Evolutionary conservation across 2,329 filamentous ascomycete genomes (phyloP), one percentile per base, ranked within the genome.

Genomic region (Calonectria fujianensis): DNA sequence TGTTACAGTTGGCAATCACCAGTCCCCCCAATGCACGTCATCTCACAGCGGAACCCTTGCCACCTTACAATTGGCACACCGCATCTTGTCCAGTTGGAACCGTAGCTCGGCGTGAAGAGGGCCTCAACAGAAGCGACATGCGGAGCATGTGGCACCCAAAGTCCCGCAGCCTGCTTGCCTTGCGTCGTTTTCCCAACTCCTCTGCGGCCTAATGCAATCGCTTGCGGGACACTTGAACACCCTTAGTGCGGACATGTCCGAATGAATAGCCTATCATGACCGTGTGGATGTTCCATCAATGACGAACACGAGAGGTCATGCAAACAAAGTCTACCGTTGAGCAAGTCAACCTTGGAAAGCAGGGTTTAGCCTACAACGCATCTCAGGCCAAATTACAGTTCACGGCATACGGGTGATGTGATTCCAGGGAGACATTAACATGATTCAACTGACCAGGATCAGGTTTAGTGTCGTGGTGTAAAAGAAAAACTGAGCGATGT

Each of bases 1-100:
- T 70, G 69, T 63, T 50, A 48, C 54, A 37, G 54, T 57, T 68
- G 31, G 29, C 37, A 50, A 68, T 29, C 51, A 11, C 67, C 67
- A 69, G 24, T 27, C 68, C 57, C 39, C 64, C 41, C 63, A 29
- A 61, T 66, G 32, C 70, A 70, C 71, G 66, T 73, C 71, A 69
- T 69, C 48, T 48, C 57, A 54, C 71, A 68, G 32, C 39, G 39
- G 27, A 68, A 68, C 67, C 48, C 48, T 68, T 70, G 27, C 41
- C 20, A 52, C 65, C 63, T 41, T 59, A 20, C 51, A 59, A 57
- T 69, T 10, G 68, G 35, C 73, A 76, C 75, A 75, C 75, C 75
- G 73, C 68, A 73, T 69, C 31, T 75, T 75, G 31, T 32, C 54
- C 68, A 59, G 50, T 51, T 52, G 48, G 29, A 39, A 45, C 11